Evolutionary conservation across 495 filamentous ascomycete species (phyloP), one percentile per base, ranked within the genome.

Genomic region (Lindgomyces ingoldianus): DNA sequence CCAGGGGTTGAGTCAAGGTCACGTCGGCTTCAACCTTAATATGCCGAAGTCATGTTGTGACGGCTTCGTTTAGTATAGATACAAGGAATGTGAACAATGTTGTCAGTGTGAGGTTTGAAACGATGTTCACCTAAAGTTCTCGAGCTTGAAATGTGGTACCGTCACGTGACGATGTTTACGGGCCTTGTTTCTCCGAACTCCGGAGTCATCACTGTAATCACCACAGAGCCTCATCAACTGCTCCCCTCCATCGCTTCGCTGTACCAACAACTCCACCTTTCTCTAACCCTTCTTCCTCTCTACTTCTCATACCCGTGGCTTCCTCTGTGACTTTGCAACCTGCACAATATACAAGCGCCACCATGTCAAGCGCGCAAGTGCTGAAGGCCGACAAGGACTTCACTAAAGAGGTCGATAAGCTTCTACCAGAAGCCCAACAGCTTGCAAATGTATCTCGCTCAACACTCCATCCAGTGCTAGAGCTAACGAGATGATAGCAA

Each of bases 401-500:
- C 84, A 87, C 88, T 73, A 94, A 93, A 79, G 91, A 96, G 76
- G 90, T 88, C 70, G 92, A 98, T 81, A 87, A 88, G 78, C 84
- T 90, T 78, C 84, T 98, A 74, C 89, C 91, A 57, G 91, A 96
- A 74, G 90, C 91, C 42, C 83, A 97, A 78, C 79, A 87, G 76
- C 86, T 94, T 71, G 91, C 91, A 54, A 88, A 95, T 84, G 93
- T 95, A 80, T 22, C 50, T 47, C 48, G 2, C 18, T 41, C 1
- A 19, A 9, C 6, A 1, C 9, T 19, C 4, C 1, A 4, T 14
- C 30, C 4, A 30, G 16, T 41, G 2, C 30, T 26, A 29, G 1
- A 52, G 42, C 66, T 62, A 63, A 70, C 25, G 21, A 45, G 18
- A 33, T 16, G 18, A 11, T 52, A 58, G 46, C 63, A 95, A 90